phyloP scores from a whole-genome alignment of 805 yeast species.

The Metschnikowia colocasiae region DNA sequence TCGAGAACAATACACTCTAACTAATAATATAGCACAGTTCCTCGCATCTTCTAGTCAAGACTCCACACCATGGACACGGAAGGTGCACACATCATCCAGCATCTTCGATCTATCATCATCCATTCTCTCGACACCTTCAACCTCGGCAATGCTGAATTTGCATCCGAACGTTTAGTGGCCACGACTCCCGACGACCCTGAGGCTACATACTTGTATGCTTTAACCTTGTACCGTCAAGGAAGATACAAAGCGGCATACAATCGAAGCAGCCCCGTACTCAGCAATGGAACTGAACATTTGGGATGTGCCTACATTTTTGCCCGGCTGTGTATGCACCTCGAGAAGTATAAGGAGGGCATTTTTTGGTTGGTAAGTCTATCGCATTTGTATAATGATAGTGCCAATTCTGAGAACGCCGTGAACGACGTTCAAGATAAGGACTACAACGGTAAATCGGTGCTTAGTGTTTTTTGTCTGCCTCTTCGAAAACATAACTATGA shows the following conservation, averaged over 20 bases:
- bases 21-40: not conserved
- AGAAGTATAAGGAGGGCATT: conserved; percentile 59
- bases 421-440: not conserved
- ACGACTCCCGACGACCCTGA: conserved; percentile 53
- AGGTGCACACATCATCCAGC: conserved; percentile 28
- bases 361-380: conserved; percentile 34
- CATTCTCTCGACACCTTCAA: conserved; percentile 71
- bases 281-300: conserved; percentile 47
- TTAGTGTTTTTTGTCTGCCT: conserved; percentile 14
- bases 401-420: conserved; percentile 6
- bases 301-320: conserved; percentile 80
- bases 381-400: conserved; percentile 28
- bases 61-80: conserved; percentile 16
- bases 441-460: conserved; percentile 1
- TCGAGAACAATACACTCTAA: not conserved
- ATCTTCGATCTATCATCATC: conserved; percentile 57
- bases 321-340: conserved; percentile 56
- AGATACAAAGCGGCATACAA: conserved; percentile 63
- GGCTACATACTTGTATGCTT: conserved; percentile 65
- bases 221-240: conserved; percentile 56
- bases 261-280: conserved; percentile 26
- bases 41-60: not conserved
- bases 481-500: conserved; percentile 36
- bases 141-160: conserved; percentile 74
- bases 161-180: conserved; percentile 77